Evolutionary conservation across 192 early-diverging fungal species (phyloP).

Genomic region (Gonapodya sp.): DNA sequence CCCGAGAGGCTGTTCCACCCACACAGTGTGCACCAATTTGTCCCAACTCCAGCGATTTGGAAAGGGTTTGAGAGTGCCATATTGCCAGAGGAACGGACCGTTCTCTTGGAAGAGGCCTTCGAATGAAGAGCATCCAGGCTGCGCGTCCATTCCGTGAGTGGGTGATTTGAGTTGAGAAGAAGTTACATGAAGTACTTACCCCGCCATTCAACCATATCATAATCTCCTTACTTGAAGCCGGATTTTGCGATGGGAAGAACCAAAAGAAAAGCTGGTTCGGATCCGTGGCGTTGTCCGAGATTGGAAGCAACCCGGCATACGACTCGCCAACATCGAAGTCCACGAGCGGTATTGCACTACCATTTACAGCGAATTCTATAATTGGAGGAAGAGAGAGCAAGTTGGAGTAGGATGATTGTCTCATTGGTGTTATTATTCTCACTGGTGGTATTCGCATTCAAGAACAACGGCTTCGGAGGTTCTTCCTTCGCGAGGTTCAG

Average conservation of each 20-base stretch:
- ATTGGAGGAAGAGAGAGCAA: neutral
- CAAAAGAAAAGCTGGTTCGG: slow-evolving; percentile 45
- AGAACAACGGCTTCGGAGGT: neutral
- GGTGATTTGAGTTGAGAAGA: no score
- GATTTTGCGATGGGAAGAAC: slow-evolving; percentile 67
- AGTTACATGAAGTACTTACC: no score
- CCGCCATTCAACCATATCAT: neutral
- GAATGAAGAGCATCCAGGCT: neutral
- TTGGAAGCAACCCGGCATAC: neutral
- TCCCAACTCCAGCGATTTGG: neutral
- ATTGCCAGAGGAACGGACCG: neutral
- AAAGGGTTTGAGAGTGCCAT: neutral
- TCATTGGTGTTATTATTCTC: neutral
- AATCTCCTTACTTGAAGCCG: slow-evolving; percentile 19
- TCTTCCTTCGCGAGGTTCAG: neutral
- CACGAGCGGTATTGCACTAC: neutral
- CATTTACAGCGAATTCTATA: neutral
- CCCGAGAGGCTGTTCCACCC: neutral
- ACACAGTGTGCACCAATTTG: neutral
- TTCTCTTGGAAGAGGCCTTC: neutral
- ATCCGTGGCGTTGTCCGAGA: neutral
- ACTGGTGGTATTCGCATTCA: neutral
- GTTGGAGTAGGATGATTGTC: neutral
- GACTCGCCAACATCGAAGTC: neutral
- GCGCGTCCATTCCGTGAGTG: no score